Evolutionary conservation across 176 grass and related monocot genomes (phyloP).

Genomic region (Elaeis guineensis): DNA sequence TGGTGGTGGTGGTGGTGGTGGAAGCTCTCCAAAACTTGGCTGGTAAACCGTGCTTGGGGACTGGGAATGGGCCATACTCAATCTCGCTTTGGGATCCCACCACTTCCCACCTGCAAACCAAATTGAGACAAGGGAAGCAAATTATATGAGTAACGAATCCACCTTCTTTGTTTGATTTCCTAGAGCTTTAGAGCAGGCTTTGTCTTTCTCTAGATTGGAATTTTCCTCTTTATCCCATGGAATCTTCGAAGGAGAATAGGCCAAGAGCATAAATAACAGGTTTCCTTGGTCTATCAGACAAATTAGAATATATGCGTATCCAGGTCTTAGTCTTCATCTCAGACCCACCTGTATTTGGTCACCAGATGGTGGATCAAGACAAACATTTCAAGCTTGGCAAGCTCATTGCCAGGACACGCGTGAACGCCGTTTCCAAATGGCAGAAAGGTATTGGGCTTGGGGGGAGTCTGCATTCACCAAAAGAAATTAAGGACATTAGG

Average conservation of each 20-base stretch:
- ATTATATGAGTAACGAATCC: no score
- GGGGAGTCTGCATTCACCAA: constrained; percentile 37
- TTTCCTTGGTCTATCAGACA: no score
- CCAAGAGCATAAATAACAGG: constrained; percentile 11
- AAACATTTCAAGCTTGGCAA: constrained; percentile 91
- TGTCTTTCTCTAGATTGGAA: no score
- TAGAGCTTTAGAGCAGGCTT: no score
- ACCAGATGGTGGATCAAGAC: constrained; percentile 84
- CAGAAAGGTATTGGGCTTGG: constrained; percentile 80
- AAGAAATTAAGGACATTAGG: not conserved
- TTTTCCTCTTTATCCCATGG: not conserved
- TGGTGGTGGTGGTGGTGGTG: not conserved
- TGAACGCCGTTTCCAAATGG: constrained; percentile 82
- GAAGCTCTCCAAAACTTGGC: constrained; percentile 35
- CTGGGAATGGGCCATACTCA: constrained; percentile 92
- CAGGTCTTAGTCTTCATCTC: not conserved
- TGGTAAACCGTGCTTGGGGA: constrained; percentile 69
- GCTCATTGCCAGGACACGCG: constrained; percentile 90
- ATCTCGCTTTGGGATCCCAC: constrained; percentile 40
- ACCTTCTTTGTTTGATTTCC: no score
- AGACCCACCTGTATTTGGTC: constrained; percentile 64
- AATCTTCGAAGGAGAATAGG: constrained; percentile 10
- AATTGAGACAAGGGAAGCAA: not conserved
- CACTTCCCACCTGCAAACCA: constrained; percentile 54
- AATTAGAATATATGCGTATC: constrained; percentile 25